These are phyloP conservation scores for Penicillium desertorum DNA, from an alignment of 495 filamentous ascomycete genomes.

Conservation along the genomic window DNA sequence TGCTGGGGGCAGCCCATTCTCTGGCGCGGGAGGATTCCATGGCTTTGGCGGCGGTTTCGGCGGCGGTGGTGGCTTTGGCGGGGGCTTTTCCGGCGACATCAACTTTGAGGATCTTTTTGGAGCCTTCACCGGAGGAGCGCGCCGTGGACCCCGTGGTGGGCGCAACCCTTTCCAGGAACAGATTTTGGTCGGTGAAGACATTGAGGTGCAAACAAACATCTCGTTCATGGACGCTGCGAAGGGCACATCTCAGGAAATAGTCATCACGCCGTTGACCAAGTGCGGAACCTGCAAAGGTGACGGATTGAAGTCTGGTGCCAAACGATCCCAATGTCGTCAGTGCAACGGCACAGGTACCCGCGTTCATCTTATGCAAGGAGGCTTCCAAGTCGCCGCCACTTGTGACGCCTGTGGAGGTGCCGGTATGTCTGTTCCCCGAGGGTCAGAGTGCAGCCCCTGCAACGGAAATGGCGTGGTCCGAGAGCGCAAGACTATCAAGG, in stretches of 20 bases:
- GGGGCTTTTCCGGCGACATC: constrained; percentile 73
- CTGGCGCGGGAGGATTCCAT: constrained; percentile 49
- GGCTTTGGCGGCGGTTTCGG: constrained; percentile 59
- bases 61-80: constrained; percentile 52
- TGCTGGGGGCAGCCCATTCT: constrained; percentile 66
- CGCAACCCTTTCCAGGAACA: constrained; percentile 69
- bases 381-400: constrained; percentile 92
- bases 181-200: constrained; percentile 83
- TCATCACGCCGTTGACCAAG: constrained; percentile 69
- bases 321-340: constrained; percentile 66
- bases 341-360: constrained; percentile 86
- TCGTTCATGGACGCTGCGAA: constrained; percentile 97
- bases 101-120: constrained; percentile 95
- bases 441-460: constrained; percentile 77
- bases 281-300: constrained; percentile 80
- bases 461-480: constrained; percentile 73
- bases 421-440: constrained; percentile 68
- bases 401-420: constrained; percentile 77
- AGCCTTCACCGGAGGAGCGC: constrained; percentile 71
- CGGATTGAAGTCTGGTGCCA: constrained; percentile 79
- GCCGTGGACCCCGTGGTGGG: constrained; percentile 54
- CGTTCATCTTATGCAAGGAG: constrained; percentile 84
- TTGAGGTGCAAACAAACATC: constrained; percentile 88
- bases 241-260: constrained; percentile 75
- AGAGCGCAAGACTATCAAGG: constrained; percentile 72